Conservation (phyloP, 2,329 filamentous ascomycete genomes). For the Diaporthe aspalathi region DNA sequence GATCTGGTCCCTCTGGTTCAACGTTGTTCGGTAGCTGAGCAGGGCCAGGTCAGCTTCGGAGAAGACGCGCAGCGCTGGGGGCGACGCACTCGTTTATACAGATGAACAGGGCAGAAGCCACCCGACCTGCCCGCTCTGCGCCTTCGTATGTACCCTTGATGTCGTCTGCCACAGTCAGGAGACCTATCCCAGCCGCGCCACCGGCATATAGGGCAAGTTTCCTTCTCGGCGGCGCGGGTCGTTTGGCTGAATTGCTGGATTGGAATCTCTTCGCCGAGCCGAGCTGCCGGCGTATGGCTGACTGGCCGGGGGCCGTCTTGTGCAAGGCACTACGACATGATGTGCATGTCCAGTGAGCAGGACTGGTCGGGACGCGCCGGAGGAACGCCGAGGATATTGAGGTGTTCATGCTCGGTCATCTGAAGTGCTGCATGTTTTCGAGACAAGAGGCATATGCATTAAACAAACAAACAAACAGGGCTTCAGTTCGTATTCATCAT, state of each 20-base stretch:
- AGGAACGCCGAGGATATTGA: conserved; percentile 35
- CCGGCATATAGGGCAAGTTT: conserved; percentile 63
- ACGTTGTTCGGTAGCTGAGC: conserved; percentile 83
- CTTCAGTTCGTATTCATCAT: conserved; percentile 23
- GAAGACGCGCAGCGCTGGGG: background rate
- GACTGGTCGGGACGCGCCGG: conserved; percentile 33
- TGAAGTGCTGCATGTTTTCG: conserved; percentile 7
- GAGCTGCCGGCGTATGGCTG: background rate
- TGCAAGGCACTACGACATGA: conserved; percentile 32
- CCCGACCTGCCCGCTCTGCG: conserved; percentile 80
- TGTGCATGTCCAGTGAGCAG: conserved; percentile 35
- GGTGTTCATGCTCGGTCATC: conserved; percentile 37
- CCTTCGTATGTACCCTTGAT: conserved; percentile 82
- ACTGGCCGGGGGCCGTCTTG: conserved; percentile 4
- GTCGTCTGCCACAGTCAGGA: conserved; percentile 71
- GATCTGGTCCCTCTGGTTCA: conserved; percentile 75
- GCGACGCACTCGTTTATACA: conserved; percentile 85
- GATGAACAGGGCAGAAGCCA: conserved; percentile 78
- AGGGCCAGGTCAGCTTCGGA: conserved; percentile 35
- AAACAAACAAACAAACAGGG: background rate
- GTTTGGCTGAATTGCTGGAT: conserved; percentile 25
- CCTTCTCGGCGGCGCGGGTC: conserved; percentile 40
- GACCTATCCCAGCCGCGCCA: conserved; percentile 60
- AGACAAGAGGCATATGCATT: background rate
- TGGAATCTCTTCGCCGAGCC: conserved; percentile 18